These are phyloP conservation scores for Kodamaea suecica DNA, from an alignment of 1,139 yeast genomes.

Conservation along the genomic window DNA sequence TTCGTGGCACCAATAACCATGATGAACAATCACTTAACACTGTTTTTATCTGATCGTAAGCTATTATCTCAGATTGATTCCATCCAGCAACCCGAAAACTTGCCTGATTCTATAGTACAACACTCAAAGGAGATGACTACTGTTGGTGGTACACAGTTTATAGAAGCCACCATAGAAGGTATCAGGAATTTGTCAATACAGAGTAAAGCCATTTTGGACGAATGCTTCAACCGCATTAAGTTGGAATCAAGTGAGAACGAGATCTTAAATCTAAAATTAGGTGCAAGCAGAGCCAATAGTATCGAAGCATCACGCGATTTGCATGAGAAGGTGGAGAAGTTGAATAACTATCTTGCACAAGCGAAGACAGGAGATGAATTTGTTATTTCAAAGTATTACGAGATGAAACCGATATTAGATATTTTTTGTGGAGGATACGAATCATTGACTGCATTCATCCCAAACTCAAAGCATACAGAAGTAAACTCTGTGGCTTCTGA, in stretches of 20 bases:
- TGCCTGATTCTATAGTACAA: conserved; percentile 56
- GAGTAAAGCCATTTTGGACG: conserved; percentile 36
- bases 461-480: conserved; percentile 42
- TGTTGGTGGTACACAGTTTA: conserved; percentile 49
- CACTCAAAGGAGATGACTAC: conserved; percentile 56
- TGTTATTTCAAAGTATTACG: conserved; percentile 42
- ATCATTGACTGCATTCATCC: conserved; percentile 45
- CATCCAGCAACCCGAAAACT: conserved; percentile 56
- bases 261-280: conserved; percentile 40
- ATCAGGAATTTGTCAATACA: conserved; percentile 42
- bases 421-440: conserved; percentile 44
- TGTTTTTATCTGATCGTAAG: conserved; percentile 41
- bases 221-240: conserved; percentile 45
- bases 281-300: conserved; percentile 18
- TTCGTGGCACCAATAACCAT: conserved; percentile 52
- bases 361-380: conserved; percentile 63
- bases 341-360: conserved; percentile 50
- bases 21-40: conserved; percentile 46
- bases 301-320: conserved; percentile 18
- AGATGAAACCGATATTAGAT: conserved; percentile 41
- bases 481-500: conserved; percentile 40
- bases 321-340: conserved; percentile 37
- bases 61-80: conserved; percentile 67
- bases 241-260: conserved; percentile 59
- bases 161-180: conserved; percentile 46